phyloP scores from a whole-genome alignment of 108 stramenopile species.

The Epithemia pelagica region DNA sequence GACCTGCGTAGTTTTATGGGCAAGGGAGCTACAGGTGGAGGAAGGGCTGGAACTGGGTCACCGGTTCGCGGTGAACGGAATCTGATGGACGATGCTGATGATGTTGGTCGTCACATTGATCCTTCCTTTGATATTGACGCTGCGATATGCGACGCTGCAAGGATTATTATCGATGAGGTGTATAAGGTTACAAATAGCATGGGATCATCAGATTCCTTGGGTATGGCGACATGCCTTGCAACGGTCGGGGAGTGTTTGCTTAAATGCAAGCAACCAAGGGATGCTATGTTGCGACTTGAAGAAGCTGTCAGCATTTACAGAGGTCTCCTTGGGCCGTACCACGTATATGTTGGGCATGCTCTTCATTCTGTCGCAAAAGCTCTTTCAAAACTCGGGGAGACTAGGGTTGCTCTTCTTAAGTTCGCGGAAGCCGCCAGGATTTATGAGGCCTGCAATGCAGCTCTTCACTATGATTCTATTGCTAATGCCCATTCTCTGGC shows the following conservation, averaged over 20 bases:
- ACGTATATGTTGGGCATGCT: slow-evolving; percentile 59
- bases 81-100: background rate
- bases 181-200: slow-evolving; percentile 35
- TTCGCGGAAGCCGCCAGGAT: slow-evolving; percentile 79
- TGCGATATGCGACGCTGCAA: slow-evolving; percentile 61
- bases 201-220: slow-evolving; percentile 46
- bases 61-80: background rate
- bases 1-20: slow-evolving; percentile 55
- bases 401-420: slow-evolving; percentile 62
- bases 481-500: slow-evolving; percentile 77
- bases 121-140: slow-evolving; percentile 42
- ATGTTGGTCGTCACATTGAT: background rate
- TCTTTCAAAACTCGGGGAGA: slow-evolving; percentile 64
- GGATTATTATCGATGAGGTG: slow-evolving; percentile 65
- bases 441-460: slow-evolving; percentile 73
- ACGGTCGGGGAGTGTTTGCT: slow-evolving; percentile 78
- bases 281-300: slow-evolving; percentile 72
- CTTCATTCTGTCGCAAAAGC: slow-evolving; percentile 73
- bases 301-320: slow-evolving; percentile 70
- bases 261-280: slow-evolving; percentile 66
- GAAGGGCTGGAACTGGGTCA: slow-evolving; percentile 1
- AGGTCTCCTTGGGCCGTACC: slow-evolving; percentile 52
- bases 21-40: slow-evolving; percentile 11
- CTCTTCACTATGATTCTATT: slow-evolving; percentile 74
- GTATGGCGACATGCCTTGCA: slow-evolving; percentile 72